Evolutionary conservation across 768 basidiomycete species (phyloP).

Genomic region (Xerocomellus intermedius): DNA sequence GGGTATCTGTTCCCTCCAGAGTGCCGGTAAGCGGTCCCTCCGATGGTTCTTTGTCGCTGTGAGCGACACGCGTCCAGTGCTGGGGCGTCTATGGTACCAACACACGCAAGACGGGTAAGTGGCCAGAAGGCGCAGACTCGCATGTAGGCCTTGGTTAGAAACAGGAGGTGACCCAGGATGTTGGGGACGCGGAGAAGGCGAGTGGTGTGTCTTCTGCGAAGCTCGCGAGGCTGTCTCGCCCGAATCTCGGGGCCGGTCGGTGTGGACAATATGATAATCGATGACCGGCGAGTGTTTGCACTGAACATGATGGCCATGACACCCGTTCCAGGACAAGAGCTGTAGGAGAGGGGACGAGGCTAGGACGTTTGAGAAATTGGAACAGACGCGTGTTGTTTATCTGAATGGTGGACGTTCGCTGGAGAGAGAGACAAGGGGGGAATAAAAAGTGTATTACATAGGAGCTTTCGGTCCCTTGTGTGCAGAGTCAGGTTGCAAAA

Average conservation of each 20-base stretch:
- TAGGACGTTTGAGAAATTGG: not conserved
- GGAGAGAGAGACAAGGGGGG: slow-evolving; percentile 1
- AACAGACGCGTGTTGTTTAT: slow-evolving; percentile 7
- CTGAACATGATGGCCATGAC: slow-evolving; percentile 2
- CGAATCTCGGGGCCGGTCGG: not conserved
- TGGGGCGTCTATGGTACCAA: not conserved
- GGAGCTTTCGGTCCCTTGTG: slow-evolving; percentile 27
- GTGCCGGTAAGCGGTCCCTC: slow-evolving; percentile 2
- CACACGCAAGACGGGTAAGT: not conserved
- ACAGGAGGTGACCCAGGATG: slow-evolving; percentile 5
- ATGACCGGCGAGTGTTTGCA: not conserved
- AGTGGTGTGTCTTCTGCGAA: not conserved
- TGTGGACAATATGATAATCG: not conserved
- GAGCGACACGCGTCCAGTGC: slow-evolving; percentile 1
- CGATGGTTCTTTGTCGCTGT: slow-evolving; percentile 3
- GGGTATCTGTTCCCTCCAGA: slow-evolving; percentile 4
- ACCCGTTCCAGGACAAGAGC: not conserved
- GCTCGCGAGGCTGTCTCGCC: slow-evolving; percentile 1
- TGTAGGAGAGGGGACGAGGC: not conserved
- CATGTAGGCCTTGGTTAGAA: not conserved
- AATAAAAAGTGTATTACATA: slow-evolving; percentile 10
- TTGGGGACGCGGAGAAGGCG: not conserved
- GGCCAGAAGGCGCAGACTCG: not conserved
- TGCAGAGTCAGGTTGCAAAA: slow-evolving; percentile 27
- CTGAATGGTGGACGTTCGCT: not conserved